Percentiles rank a stretch among this genome's conserved stretches.
Evolutionary conservation across 2,329 filamentous ascomycete genomes (phyloP).

Genomic region (Diplocarpon mali): DNA sequence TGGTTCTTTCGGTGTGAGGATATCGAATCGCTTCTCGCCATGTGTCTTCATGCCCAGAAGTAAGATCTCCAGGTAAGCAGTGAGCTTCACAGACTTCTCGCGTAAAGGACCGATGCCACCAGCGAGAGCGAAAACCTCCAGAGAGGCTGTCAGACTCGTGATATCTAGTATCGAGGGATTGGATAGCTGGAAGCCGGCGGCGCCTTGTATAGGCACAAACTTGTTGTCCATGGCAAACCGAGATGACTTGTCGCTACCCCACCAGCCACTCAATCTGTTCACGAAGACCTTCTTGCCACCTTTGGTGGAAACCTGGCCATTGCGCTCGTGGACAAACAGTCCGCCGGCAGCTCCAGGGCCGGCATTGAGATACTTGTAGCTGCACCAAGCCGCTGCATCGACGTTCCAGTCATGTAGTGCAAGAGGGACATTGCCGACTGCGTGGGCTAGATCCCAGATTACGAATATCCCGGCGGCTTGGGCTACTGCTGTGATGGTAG

Average conservation of each 20-base stretch:
- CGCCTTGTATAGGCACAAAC: slow-evolving; percentile 61
- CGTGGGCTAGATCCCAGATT: slow-evolving; percentile 74
- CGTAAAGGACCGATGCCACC: slow-evolving; percentile 50
- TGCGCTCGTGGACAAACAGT: slow-evolving; percentile 57
- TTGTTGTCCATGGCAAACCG: slow-evolving; percentile 68
- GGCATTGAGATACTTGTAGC: slow-evolving; percentile 73
- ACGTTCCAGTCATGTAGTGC: slow-evolving; percentile 67
- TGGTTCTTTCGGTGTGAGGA: slow-evolving; percentile 57
- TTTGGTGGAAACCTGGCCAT: slow-evolving; percentile 15
- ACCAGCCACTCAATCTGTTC: slow-evolving; percentile 66
- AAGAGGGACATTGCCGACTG: slow-evolving; percentile 64
- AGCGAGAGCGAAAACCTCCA: slow-evolving; percentile 60
- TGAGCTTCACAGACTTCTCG: slow-evolving; percentile 53
- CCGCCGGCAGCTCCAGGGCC: slow-evolving; percentile 66
- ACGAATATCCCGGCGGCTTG: slow-evolving; percentile 55
- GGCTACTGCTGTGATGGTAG: slow-evolving; percentile 59
- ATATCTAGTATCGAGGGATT: slow-evolving; percentile 69
- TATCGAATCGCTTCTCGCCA: slow-evolving; percentile 33
- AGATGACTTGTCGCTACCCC: slow-evolving; percentile 59
- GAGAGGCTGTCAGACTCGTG: slow-evolving; percentile 54
- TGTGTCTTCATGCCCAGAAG: slow-evolving; percentile 33
- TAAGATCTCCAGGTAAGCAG: slow-evolving; percentile 55
- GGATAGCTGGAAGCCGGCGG: slow-evolving; percentile 65
- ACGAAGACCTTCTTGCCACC: slow-evolving; percentile 28
- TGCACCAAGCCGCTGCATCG: slow-evolving; percentile 71